Evolutionary conservation across 139 green algal species (phyloP).

Genomic region (Eudorina sp.): DNA sequence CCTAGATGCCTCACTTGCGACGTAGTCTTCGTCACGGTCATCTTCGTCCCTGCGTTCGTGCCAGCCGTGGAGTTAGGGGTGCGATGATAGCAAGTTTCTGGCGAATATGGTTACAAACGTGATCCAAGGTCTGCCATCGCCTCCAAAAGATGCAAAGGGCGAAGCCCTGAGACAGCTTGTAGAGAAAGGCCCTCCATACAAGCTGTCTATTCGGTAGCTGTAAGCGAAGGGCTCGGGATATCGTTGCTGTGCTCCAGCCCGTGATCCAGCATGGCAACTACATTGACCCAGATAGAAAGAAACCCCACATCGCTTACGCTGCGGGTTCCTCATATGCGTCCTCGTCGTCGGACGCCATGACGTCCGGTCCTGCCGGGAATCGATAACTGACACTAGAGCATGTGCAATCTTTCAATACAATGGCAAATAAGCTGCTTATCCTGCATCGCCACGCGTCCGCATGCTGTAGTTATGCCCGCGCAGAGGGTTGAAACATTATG

Average conservation of each 20-base stretch:
- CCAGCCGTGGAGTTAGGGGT: background rate
- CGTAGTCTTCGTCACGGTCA: constrained; percentile 41
- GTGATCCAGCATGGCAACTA: background rate
- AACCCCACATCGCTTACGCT: background rate
- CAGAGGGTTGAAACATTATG: background rate
- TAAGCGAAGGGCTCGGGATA: background rate
- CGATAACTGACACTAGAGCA: background rate
- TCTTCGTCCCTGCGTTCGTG: constrained; percentile 34
- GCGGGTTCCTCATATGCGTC: constrained; percentile 6
- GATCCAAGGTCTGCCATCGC: background rate
- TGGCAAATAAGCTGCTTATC: background rate
- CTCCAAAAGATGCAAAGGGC: background rate
- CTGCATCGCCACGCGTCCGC: background rate
- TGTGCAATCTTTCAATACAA: background rate
- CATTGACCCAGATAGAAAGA: background rate
- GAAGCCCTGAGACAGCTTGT: background rate
- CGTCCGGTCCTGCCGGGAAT: background rate
- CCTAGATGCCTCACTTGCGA: constrained; percentile 13
- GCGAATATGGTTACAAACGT: background rate
- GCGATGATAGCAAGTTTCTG: background rate
- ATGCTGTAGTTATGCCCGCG: background rate
- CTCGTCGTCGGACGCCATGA: constrained; percentile 16
- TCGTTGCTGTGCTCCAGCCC: background rate
- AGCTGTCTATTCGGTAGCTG: constrained; percentile 3
- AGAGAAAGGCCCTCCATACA: background rate